Evolutionary conservation across 164 flowering plant species (phyloP).

Genomic region (Berberis vulgaris): DNA sequence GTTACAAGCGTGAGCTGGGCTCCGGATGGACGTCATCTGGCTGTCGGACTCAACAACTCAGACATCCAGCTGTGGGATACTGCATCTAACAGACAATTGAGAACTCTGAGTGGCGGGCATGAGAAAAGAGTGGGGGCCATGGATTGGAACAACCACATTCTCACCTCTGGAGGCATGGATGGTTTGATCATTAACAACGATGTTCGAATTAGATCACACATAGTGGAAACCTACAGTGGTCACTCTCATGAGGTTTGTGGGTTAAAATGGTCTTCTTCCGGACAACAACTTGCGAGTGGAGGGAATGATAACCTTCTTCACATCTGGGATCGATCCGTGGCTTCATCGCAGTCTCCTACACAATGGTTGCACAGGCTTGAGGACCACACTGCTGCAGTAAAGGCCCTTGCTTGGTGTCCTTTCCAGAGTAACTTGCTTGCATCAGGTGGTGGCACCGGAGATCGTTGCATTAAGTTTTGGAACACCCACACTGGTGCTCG

Average conservation of each 20-base stretch:
- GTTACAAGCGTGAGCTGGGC: slow-evolving; percentile 61
- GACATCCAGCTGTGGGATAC: slow-evolving; percentile 58
- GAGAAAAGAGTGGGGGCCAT: slow-evolving; percentile 42
- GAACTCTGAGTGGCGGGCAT: slow-evolving; percentile 48
- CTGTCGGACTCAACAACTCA: slow-evolving; percentile 46
- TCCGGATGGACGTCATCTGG: slow-evolving; percentile 51
- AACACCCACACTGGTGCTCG: slow-evolving; percentile 59
- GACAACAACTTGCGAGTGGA: slow-evolving; percentile 57
- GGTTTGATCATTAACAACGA: slow-evolving; percentile 47
- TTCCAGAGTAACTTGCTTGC: slow-evolving; percentile 55
- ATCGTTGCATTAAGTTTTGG: slow-evolving; percentile 57
- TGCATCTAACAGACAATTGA: slow-evolving; percentile 36
- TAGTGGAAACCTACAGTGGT: slow-evolving; percentile 47
- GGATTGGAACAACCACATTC: slow-evolving; percentile 52
- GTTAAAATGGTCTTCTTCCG: slow-evolving; percentile 55
- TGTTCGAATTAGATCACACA: slow-evolving; percentile 40
- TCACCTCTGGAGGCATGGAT: slow-evolving; percentile 55
- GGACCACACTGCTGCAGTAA: slow-evolving; percentile 60
- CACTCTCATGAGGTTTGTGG: slow-evolving; percentile 61
- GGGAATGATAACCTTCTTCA: slow-evolving; percentile 59
- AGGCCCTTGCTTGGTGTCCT: slow-evolving; percentile 69
- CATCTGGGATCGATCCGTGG: slow-evolving; percentile 45
- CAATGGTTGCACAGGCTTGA: slow-evolving; percentile 59
- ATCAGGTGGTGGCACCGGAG: slow-evolving; percentile 57
- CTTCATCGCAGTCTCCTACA: slow-evolving; percentile 31